Evolutionary conservation across 2,329 filamentous ascomycete genomes (phyloP).

Genomic region (Zymoseptoria pseudotritici): DNA sequence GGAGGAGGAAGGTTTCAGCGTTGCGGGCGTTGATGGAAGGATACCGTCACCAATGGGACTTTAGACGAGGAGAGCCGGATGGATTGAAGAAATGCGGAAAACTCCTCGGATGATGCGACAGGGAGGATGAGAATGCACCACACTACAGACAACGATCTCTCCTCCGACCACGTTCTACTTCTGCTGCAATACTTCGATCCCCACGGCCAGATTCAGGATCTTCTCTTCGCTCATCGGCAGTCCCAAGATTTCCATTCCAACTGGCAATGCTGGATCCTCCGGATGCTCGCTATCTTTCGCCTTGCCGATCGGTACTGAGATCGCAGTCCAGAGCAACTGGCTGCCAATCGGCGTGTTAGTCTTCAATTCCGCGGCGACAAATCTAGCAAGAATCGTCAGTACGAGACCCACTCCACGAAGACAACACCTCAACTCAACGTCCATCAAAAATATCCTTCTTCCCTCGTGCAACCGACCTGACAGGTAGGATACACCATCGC

Average conservation of each 20-base stretch:
- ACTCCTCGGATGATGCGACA: not conserved
- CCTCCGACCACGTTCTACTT: not conserved
- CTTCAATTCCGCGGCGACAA: slow-evolving; percentile 16
- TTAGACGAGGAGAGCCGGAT: not conserved
- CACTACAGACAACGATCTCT: not conserved
- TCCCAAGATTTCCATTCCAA: slow-evolving; percentile 21
- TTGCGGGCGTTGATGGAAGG: not conserved
- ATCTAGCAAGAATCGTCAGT: slow-evolving; percentile 1
- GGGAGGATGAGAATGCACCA: not conserved
- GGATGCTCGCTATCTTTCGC: slow-evolving; percentile 16
- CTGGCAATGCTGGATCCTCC: slow-evolving; percentile 16
- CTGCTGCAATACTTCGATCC: slow-evolving; percentile 9
- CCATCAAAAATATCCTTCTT: slow-evolving; percentile 25
- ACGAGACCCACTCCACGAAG: not conserved
- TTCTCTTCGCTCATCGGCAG: slow-evolving; percentile 16
- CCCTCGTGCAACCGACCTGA: slow-evolving; percentile 28
- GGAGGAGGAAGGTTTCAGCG: not conserved
- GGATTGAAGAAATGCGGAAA: not conserved
- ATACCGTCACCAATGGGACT: not conserved
- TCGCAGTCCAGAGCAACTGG: slow-evolving; percentile 28
- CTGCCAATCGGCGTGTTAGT: slow-evolving; percentile 33
- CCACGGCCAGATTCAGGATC: slow-evolving; percentile 17
- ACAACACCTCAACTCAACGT: slow-evolving; percentile 5
- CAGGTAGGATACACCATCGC: slow-evolving; percentile 32
- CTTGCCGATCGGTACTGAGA: slow-evolving; percentile 28